A percentile compares a stretch with the other conserved stretches of the same genome.
Conservation (phyloP, 1,284 basidiomycete genomes). For the Irpex lacteus region DNA sequence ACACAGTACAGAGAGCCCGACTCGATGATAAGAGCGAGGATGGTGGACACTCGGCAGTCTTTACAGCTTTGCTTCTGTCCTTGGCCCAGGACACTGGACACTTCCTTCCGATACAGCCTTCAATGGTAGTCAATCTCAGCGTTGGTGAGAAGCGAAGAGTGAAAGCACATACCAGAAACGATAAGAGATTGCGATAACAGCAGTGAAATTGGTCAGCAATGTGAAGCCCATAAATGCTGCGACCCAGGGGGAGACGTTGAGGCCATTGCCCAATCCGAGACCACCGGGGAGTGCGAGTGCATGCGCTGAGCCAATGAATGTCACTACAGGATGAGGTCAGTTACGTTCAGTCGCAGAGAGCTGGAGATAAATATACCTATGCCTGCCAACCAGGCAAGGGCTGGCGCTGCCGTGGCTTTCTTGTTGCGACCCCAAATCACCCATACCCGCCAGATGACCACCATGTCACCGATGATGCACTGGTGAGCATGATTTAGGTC, state of each 20-base stretch:
- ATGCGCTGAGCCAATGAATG: not conserved
- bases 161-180: slow-evolving; percentile 2
- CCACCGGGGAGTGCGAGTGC: not conserved
- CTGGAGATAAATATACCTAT: not conserved
- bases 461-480: slow-evolving; percentile 6
- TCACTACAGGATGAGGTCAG: not conserved
- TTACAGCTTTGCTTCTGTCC: not conserved
- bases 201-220: slow-evolving; percentile 1
- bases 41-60: not conserved
- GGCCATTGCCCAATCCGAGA: not conserved
- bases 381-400: not conserved
- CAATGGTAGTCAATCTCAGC: not conserved
- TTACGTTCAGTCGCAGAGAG: not conserved
- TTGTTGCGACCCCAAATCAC: slow-evolving; percentile 3
- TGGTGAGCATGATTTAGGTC: not conserved
- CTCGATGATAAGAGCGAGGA: slow-evolving; percentile 3
- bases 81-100: not conserved
- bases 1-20: slow-evolving; percentile 5
- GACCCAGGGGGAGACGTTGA: not conserved
- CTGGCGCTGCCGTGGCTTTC: not conserved
- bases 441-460: slow-evolving; percentile 7
- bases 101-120: not conserved
- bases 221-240: slow-evolving; percentile 1
- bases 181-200: not conserved
- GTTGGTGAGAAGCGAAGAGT: not conserved